These are phyloP conservation scores for Colletotrichum shisoi DNA, from an alignment of 2,329 filamentous ascomycete species.

Conservation along the genomic window DNA sequence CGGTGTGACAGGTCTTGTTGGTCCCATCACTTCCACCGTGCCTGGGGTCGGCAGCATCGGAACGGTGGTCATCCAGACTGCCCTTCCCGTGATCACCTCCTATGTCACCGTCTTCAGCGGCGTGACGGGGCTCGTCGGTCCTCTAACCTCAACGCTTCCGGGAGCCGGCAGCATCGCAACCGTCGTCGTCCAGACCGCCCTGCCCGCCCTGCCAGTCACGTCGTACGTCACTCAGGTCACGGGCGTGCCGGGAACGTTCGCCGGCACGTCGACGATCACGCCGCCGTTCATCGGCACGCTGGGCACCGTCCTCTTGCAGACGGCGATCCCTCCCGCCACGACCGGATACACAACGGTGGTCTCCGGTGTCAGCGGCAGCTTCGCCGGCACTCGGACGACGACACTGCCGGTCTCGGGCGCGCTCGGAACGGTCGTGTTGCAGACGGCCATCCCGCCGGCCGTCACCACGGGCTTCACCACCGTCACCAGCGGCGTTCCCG, in stretches of 20 bases:
- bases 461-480: neutral
- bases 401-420: conserved; percentile 2
- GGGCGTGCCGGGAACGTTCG: conserved; percentile 17
- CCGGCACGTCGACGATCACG: conserved; percentile 20
- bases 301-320: conserved; percentile 23
- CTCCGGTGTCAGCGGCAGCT: conserved; percentile 9
- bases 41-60: neutral
- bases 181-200: neutral
- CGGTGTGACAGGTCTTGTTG: neutral
- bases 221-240: conserved; percentile 12
- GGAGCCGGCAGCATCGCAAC: neutral
- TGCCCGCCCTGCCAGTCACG: neutral
- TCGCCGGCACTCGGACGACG: conserved; percentile 7
- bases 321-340: neutral
- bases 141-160: neutral
- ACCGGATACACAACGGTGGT: conserved; percentile 13
- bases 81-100: neutral
- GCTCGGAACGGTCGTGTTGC: conserved; percentile 1
- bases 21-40: neutral
- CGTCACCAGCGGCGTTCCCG: neutral
- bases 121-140: neutral
- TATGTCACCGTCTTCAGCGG: neutral
- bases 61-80: neutral
- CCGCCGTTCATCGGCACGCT: neutral
- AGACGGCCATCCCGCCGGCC: conserved; percentile 7